These are phyloP conservation scores for Pseudognaphalium luteoalbum DNA, from an alignment of 129 eudicot species.

Conservation along the genomic window DNA sequence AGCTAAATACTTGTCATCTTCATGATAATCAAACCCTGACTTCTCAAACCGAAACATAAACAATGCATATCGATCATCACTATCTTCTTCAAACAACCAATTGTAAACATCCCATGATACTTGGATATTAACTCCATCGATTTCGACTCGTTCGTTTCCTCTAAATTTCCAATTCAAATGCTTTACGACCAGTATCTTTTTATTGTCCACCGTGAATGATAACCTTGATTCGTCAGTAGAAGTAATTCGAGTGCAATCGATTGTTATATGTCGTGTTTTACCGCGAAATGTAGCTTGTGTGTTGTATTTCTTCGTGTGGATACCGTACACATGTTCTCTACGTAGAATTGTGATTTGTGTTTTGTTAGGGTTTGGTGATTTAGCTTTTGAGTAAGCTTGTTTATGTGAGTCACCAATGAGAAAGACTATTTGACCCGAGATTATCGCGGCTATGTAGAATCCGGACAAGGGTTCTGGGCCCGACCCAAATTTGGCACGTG, in stretches of 20 bases:
- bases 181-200: conserved; percentile 51
- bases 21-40: conserved; percentile 39
- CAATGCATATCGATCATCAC: conserved; percentile 58
- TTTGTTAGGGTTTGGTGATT: conserved; percentile 20
- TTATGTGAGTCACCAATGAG: conserved; percentile 49
- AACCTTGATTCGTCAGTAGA: conserved; percentile 48
- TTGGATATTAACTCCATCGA: conserved; percentile 54
- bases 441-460: conserved; percentile 50
- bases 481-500: conserved; percentile 60
- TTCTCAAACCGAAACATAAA: conserved; percentile 64
- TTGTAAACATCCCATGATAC: conserved; percentile 79
- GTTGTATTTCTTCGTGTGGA: conserved; percentile 38
- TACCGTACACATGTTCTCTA: conserved; percentile 65
- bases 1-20: conserved; percentile 31
- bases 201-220: conserved; percentile 42
- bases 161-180: conserved; percentile 79
- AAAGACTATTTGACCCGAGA: conserved; percentile 47
- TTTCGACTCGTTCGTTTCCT: conserved; percentile 63
- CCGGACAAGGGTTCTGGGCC: conserved; percentile 71
- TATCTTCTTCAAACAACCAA: conserved; percentile 59
- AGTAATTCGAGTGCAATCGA: conserved; percentile 46
- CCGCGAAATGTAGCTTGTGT: conserved; percentile 53
- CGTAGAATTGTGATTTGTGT: conserved; percentile 45
- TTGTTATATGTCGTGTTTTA: conserved; percentile 38
- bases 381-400: conserved; percentile 45